Percentiles rank a stretch among this genome's conserved stretches.
Evolutionary conservation across 2,329 filamentous ascomycete genomes (phyloP).

Genomic region (Aspergillus puulaauensis): DNA sequence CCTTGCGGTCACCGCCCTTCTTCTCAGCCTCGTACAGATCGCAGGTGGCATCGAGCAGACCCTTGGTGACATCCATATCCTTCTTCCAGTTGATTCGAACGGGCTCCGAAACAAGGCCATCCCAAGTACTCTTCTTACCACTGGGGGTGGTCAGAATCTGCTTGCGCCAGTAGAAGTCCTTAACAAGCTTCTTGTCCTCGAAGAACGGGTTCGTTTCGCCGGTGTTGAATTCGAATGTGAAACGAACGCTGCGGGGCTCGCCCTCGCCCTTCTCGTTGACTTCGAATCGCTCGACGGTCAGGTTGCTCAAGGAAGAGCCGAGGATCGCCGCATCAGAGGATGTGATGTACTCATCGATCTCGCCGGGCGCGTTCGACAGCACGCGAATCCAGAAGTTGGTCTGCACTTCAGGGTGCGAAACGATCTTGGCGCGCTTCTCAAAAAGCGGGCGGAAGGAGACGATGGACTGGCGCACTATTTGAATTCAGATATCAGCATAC

Average conservation of each 20-base stretch:
- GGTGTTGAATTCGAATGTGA: conserved; percentile 71
- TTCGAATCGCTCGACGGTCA: conserved; percentile 80
- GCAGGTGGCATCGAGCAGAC: conserved; percentile 71
- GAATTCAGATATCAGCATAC: background rate
- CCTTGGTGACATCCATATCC: conserved; percentile 78
- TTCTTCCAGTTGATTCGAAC: conserved; percentile 86
- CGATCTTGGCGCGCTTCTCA: conserved; percentile 68
- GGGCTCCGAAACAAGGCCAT: conserved; percentile 81
- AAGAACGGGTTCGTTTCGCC: conserved; percentile 74
- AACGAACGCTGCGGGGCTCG: conserved; percentile 75
- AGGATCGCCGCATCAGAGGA: conserved; percentile 72
- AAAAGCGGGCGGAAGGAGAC: conserved; percentile 69
- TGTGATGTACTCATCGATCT: conserved; percentile 86
- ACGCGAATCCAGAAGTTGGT: conserved; percentile 91
- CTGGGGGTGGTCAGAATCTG: conserved; percentile 45
- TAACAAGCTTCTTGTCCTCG: conserved; percentile 73
- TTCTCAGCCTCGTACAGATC: conserved; percentile 67
- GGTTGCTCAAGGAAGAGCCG: conserved; percentile 62
- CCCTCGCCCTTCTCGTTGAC: conserved; percentile 59
- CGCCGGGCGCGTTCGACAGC: conserved; percentile 78
- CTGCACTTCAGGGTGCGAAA: conserved; percentile 61
- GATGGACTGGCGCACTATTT: conserved; percentile 70
- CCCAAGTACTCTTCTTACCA: conserved; percentile 58
- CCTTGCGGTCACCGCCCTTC: conserved; percentile 50
- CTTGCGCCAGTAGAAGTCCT: conserved; percentile 86